Evolutionary conservation across 2,329 filamentous ascomycete genomes (phyloP).

Genomic region (Penicillium rolfsii): DNA sequence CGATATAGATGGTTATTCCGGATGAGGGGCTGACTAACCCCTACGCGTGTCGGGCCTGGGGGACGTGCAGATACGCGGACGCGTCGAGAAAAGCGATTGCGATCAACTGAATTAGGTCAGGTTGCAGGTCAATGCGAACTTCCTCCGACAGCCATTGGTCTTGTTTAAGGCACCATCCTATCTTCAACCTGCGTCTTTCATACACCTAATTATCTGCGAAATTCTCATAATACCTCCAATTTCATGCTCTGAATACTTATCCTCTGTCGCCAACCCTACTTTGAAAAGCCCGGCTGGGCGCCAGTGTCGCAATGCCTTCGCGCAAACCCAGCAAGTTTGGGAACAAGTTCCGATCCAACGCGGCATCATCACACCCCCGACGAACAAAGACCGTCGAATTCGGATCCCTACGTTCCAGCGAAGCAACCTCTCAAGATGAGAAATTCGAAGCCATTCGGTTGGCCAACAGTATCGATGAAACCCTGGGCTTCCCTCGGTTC

Average conservation of each 20-base stretch:
- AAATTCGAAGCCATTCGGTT: slow-evolving; percentile 83
- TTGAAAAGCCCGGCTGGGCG: slow-evolving; percentile 31
- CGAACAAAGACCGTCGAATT: slow-evolving; percentile 78
- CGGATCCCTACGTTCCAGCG: slow-evolving; percentile 71
- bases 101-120: slow-evolving; percentile 24
- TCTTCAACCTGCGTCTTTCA: neutral
- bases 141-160: slow-evolving; percentile 19
- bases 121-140: slow-evolving; percentile 21
- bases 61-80: slow-evolving; percentile 34
- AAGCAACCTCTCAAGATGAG: slow-evolving; percentile 90
- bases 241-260: slow-evolving; percentile 32
- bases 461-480: slow-evolving; percentile 88
- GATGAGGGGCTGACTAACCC: slow-evolving; percentile 26
- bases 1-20: slow-evolving; percentile 31
- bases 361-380: slow-evolving; percentile 52
- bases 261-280: slow-evolving; percentile 24
- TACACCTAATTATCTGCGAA: neutral
- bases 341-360: slow-evolving; percentile 53
- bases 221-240: neutral
- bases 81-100: slow-evolving; percentile 33
- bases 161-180: slow-evolving; percentile 6
- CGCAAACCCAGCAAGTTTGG: slow-evolving; percentile 68
- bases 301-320: slow-evolving; percentile 49
- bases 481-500: slow-evolving; percentile 90
- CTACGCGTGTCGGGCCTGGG: slow-evolving; percentile 27